Evolutionary conservation across 768 basidiomycete species (phyloP).

Genomic region (Amyloporia xantha): DNA sequence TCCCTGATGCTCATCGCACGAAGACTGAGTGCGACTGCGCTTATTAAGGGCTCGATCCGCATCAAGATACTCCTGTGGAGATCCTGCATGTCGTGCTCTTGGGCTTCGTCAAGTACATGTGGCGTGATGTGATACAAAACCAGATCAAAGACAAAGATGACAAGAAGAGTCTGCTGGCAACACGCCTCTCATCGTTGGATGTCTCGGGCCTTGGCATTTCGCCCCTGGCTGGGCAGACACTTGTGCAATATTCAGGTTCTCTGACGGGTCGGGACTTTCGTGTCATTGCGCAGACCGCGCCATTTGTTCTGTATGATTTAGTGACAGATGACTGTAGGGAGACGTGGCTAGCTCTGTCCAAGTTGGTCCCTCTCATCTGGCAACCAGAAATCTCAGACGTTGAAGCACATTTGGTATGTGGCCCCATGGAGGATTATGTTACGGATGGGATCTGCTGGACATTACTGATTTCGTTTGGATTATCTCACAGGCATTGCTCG

Average conservation of each 20-base stretch:
- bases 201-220: conserved; percentile 28
- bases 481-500: conserved; percentile 6
- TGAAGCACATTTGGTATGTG: conserved; percentile 25
- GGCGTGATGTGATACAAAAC: conserved; percentile 30
- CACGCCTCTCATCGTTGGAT: conserved; percentile 26
- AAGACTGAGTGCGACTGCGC: not conserved
- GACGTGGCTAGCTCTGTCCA: conserved; percentile 30
- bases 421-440: not conserved
- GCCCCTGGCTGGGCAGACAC: conserved; percentile 22
- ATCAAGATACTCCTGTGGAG: conserved; percentile 38
- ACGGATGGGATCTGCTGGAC: too few relatives aligned
- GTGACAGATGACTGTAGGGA: conserved; percentile 20
- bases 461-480: not conserved
- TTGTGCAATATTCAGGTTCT: conserved; percentile 30
- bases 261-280: not conserved
- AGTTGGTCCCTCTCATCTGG: conserved; percentile 32
- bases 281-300: conserved; percentile 25
- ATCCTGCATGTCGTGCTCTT: conserved; percentile 39
- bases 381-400: conserved; percentile 29
- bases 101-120: conserved; percentile 43
- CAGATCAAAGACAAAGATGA: conserved; percentile 20
- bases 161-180: conserved; percentile 21
- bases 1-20: not conserved
- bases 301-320: conserved; percentile 32
- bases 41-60: conserved; percentile 33